phyloP scores from a whole-genome alignment of 371 early-diverging fungal species.

The Mucor lusitanicus region DNA sequence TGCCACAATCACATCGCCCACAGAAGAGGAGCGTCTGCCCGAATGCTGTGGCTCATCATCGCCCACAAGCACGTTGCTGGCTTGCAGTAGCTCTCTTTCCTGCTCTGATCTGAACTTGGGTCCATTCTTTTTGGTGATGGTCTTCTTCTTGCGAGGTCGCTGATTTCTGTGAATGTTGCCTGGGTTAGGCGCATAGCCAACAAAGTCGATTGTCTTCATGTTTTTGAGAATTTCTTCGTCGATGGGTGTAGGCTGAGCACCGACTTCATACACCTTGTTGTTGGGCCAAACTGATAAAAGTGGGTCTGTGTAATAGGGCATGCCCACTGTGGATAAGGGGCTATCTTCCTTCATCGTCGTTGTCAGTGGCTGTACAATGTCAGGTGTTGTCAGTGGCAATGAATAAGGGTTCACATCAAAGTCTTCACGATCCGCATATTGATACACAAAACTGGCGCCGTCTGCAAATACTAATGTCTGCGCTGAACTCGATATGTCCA shows the following conservation, averaged over 20 bases:
- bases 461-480: conserved; percentile 76
- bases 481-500: conserved; percentile 78
- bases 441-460: conserved; percentile 64
- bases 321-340: conserved; percentile 78
- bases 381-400: conserved; percentile 62
- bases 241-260: conserved; percentile 68
- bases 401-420: conserved; percentile 71
- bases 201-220: conserved; percentile 88
- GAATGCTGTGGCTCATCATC: conserved; percentile 25
- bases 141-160: conserved; percentile 49
- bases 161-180: conserved; percentile 80
- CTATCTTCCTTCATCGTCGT: conserved; percentile 61
- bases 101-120: conserved; percentile 91
- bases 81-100: conserved; percentile 65
- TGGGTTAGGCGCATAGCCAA: conserved; percentile 90
- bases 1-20: conserved; percentile 24
- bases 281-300: conserved; percentile 78
- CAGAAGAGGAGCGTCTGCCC: conserved; percentile 43
- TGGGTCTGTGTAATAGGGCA: conserved; percentile 79
- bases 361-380: conserved; percentile 49
- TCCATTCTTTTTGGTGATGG: conserved; percentile 45
- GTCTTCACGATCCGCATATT: conserved; percentile 71
- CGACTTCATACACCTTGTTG: conserved; percentile 62
- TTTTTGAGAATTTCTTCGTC: conserved; percentile 74
- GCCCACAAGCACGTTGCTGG: conserved; percentile 35